phyloP scores from a whole-genome alignment of 1,284 basidiomycete genomes.

The Cystobasidiaceae sp. region DNA sequence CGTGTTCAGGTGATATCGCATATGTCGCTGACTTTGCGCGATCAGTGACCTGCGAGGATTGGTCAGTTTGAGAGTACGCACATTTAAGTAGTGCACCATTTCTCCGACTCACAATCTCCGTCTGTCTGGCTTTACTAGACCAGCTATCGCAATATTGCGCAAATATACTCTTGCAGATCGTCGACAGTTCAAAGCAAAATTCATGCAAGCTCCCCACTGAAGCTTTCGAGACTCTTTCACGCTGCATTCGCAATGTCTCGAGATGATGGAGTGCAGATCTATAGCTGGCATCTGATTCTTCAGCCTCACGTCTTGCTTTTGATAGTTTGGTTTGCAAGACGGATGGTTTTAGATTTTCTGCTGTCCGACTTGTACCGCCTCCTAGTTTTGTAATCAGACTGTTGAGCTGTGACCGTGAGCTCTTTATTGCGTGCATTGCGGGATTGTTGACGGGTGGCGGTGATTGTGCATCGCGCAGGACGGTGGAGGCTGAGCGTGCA shows the following conservation, averaged over 20 bases:
- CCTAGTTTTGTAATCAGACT: conserved; percentile 30
- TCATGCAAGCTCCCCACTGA: conserved; percentile 17
- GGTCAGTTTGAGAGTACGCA: conserved; percentile 49
- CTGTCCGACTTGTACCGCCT: conserved; percentile 4
- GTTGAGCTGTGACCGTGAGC: conserved; percentile 25
- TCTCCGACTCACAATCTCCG: conserved; percentile 18
- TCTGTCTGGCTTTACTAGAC: conserved; percentile 20
- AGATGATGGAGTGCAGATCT: conserved; percentile 64
- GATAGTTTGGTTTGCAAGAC: conserved; percentile 47
- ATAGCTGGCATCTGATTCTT: conserved; percentile 60
- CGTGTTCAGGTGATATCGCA: not conserved
- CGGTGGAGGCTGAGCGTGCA: conserved; percentile 11
- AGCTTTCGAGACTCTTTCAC: conserved; percentile 38
- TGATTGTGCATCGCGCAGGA: conserved; percentile 24
- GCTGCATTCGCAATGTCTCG: conserved; percentile 68
- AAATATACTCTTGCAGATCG: conserved; percentile 16
- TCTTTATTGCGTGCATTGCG: conserved; percentile 25
- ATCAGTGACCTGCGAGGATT: conserved; percentile 51
- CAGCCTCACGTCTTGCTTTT: conserved; percentile 78
- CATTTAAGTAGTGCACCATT: not conserved
- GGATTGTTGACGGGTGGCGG: conserved; percentile 26
- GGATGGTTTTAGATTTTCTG: conserved; percentile 12
- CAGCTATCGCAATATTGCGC: conserved; percentile 25
- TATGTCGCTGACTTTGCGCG: conserved; percentile 5
- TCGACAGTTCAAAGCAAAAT: conserved; percentile 10